These are phyloP conservation scores for Wickerhamiella australiensis DNA, from an alignment of 805 yeast genomes.

Conservation along the genomic window DNA sequence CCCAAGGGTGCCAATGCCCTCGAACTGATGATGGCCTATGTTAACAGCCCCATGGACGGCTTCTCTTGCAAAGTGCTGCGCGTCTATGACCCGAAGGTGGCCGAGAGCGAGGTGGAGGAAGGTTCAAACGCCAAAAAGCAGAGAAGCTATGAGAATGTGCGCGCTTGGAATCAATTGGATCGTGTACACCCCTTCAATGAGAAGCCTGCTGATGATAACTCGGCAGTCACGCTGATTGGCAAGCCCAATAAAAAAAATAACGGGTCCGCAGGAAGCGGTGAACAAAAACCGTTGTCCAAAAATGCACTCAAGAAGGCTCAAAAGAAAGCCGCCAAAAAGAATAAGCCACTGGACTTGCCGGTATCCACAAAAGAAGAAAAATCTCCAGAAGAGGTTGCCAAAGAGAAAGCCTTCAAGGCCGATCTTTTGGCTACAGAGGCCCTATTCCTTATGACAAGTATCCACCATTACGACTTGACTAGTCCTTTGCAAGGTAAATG, in stretches of 20 bases:
- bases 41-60: constrained; percentile 21
- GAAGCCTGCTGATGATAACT: neutral
- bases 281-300: constrained; percentile 21
- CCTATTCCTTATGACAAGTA: constrained; percentile 30
- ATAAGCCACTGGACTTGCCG: constrained; percentile 14
- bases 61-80: constrained; percentile 27
- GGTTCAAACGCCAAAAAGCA: constrained; percentile 4
- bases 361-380: constrained; percentile 17
- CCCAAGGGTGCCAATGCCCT: constrained; percentile 28
- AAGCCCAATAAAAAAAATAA: neutral
- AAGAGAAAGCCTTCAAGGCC: constrained; percentile 27
- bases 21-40: constrained; percentile 27
- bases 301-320: constrained; percentile 26
- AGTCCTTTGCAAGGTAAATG: constrained; percentile 26
- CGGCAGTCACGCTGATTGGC: neutral
- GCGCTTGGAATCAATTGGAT: constrained; percentile 28
- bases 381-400: constrained; percentile 23
- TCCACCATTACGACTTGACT: constrained; percentile 32
- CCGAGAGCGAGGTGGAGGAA: constrained; percentile 12
- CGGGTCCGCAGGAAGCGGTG: neutral
- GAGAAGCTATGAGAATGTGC: constrained; percentile 22
- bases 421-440: constrained; percentile 34
- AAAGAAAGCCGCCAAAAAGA: constrained; percentile 20
- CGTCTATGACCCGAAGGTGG: constrained; percentile 20
- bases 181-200: constrained; percentile 19